A percentile compares a stretch with the other conserved stretches of the same genome.
These are phyloP conservation scores for Fusarium heterosporum DNA, from an alignment of 2,329 filamentous ascomycete species.

Conservation along the genomic window DNA sequence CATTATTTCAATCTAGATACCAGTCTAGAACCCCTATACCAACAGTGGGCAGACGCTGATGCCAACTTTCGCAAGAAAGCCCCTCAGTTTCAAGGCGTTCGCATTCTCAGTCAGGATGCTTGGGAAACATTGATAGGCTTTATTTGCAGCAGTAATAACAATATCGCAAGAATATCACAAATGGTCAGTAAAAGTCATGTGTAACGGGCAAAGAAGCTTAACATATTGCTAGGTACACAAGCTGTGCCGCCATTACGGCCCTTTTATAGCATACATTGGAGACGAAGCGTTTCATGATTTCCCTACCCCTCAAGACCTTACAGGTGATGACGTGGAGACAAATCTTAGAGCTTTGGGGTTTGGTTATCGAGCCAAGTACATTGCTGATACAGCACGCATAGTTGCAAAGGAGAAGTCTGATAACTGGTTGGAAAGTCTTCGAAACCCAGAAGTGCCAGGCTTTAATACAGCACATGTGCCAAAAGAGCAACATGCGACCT, in stretches of 20 bases:
- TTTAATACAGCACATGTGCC: conserved; percentile 60
- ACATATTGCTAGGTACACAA: conserved; percentile 74
- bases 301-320: conserved; percentile 79
- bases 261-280: conserved; percentile 76
- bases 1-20: conserved; percentile 89
- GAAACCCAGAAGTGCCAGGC: conserved; percentile 79
- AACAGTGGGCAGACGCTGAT: conserved; percentile 87
- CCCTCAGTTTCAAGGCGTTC: conserved; percentile 87
- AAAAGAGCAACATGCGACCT: conserved; percentile 69
- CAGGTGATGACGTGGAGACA: conserved; percentile 78
- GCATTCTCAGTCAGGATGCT: conserved; percentile 92
- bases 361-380: conserved; percentile 93
- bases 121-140: conserved; percentile 96
- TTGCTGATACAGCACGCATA: conserved; percentile 84
- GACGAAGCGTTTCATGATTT: conserved; percentile 87
- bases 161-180: conserved; percentile 92
- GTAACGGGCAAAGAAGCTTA: neutral
- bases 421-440: conserved; percentile 81
- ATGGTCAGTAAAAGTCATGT: conserved; percentile 70
- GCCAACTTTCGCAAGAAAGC: conserved; percentile 90
- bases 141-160: conserved; percentile 99
- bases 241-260: conserved; percentile 86
- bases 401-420: conserved; percentile 74
- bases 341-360: conserved; percentile 88
- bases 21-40: conserved; percentile 81